Evolutionary conservation across 73 alveolate genomes (phyloP).

Genomic region (Tetrahymena borealis): DNA sequence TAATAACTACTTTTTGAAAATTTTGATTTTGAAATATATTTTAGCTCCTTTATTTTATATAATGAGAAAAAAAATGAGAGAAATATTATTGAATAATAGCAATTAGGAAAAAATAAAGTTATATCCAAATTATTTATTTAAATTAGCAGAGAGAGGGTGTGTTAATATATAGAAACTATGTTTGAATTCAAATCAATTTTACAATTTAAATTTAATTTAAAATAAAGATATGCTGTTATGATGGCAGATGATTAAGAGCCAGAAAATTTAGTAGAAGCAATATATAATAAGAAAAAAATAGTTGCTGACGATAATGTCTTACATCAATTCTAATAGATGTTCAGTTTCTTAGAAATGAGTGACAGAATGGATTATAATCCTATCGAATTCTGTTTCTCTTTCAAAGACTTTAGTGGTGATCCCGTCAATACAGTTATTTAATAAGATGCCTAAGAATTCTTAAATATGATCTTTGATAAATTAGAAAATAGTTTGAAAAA

Average conservation of each 20-base stretch:
- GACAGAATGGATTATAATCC: constrained; percentile 93
- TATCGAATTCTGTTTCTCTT: constrained; percentile 78
- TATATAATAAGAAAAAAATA: constrained; percentile 35
- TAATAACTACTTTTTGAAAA: no score
- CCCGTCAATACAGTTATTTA: constrained; percentile 92
- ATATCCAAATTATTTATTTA: no score
- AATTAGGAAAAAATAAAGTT: no score
- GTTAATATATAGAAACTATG: no score
- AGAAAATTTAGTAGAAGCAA: constrained; percentile 23
- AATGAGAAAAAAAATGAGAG: no score
- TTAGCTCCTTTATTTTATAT: no score
- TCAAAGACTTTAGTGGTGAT: constrained; percentile 93
- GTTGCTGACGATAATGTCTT: constrained; percentile 87
- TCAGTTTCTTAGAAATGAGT: constrained; percentile 81
- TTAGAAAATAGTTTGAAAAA: constrained; percentile 82
- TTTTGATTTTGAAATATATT: no score
- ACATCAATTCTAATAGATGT: constrained; percentile 87
- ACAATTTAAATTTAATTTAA: no score
- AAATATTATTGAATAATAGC: no score
- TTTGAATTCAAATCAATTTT: no score
- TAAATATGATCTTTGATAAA: constrained; percentile 89
- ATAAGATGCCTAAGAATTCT: constrained; percentile 95
- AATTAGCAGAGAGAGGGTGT: no score
- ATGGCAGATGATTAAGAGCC: constrained; percentile 69
- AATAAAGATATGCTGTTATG: constrained; percentile 70